Percentiles rank a stretch among this genome's conserved stretches.
These are phyloP conservation scores for Oryza glumipatula DNA, from an alignment of 176 grass and related monocot species.

Conservation along the genomic window DNA sequence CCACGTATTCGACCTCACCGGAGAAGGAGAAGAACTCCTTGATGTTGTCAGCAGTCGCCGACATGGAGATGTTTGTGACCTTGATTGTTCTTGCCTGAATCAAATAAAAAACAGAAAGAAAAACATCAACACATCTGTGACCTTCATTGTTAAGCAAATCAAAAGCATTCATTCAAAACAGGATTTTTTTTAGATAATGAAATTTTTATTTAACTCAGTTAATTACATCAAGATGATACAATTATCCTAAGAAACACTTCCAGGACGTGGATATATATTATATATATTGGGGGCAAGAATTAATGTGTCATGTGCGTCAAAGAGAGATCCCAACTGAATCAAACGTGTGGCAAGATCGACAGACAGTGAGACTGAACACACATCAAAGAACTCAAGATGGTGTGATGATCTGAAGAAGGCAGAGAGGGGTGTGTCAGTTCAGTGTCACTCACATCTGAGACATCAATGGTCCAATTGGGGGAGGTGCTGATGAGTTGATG, in stretches of 20 bases:
- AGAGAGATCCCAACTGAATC: background rate
- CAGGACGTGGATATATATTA: background rate
- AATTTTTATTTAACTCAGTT: too few relatives aligned
- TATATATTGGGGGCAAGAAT: background rate
- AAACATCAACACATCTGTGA: background rate
- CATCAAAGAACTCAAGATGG: too few relatives aligned
- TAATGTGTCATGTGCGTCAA: background rate
- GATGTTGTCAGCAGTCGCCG: conserved; percentile 35
- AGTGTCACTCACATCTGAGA: conserved; percentile 47
- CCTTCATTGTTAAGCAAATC: too few relatives aligned
- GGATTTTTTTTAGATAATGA: too few relatives aligned
- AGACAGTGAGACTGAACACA: background rate
- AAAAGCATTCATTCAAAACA: background rate
- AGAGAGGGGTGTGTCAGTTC: background rate
- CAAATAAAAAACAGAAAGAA: background rate
- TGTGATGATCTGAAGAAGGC: background rate
- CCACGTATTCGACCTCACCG: conserved; percentile 51
- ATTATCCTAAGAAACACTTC: too few relatives aligned
- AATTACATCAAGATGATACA: too few relatives aligned
- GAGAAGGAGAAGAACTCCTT: conserved; percentile 64
- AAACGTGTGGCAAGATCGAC: background rate
- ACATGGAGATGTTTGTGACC: conserved; percentile 43
- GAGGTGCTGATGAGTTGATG: conserved; percentile 15
- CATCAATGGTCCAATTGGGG: conserved; percentile 53
- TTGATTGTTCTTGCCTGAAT: conserved; percentile 53